These are phyloP conservation scores for Nakaseomyces uthaithaninus DNA, from an alignment of 1,139 yeast species.

Conservation along the genomic window DNA sequence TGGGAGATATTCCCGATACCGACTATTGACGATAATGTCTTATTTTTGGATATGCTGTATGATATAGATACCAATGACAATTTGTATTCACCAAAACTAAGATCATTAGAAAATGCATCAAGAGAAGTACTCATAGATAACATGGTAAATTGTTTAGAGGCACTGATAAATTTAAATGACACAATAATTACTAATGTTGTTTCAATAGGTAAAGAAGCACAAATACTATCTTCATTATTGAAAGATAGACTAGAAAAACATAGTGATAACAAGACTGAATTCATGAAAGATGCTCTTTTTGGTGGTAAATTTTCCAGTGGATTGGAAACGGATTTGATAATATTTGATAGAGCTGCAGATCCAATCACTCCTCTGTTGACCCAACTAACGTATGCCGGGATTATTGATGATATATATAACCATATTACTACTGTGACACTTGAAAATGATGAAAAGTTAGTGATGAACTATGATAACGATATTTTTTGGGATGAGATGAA, in stretches of 20 bases:
- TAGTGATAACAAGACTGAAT: conserved; percentile 15
- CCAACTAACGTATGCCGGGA: conserved; percentile 76
- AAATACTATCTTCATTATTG: conserved; percentile 17
- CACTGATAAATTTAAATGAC: conserved; percentile 19
- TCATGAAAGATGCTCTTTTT: conserved; percentile 24
- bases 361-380: conserved; percentile 60
- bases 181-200: conserved; percentile 24
- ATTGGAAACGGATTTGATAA: conserved; percentile 48
- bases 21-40: conserved; percentile 22
- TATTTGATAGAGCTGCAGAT: conserved; percentile 73
- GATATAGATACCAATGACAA: conserved; percentile 19
- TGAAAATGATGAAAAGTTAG: conserved; percentile 21
- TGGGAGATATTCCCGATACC: conserved; percentile 26
- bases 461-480: conserved; percentile 29
- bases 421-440: conserved; percentile 12
- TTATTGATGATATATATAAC: conserved; percentile 57
- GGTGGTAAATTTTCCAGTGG: conserved; percentile 33
- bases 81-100: conserved; percentile 20
- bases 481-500: conserved; percentile 44
- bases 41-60: conserved; percentile 19
- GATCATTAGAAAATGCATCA: conserved; percentile 23
- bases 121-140: conserved; percentile 24
- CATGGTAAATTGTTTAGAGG: conserved; percentile 21
- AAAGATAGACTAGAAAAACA: conserved; percentile 16
- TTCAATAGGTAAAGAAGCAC: conserved; percentile 24